phyloP scores from a whole-genome alignment of 1,139 yeast genomes.

The Suhomyces taliae region DNA sequence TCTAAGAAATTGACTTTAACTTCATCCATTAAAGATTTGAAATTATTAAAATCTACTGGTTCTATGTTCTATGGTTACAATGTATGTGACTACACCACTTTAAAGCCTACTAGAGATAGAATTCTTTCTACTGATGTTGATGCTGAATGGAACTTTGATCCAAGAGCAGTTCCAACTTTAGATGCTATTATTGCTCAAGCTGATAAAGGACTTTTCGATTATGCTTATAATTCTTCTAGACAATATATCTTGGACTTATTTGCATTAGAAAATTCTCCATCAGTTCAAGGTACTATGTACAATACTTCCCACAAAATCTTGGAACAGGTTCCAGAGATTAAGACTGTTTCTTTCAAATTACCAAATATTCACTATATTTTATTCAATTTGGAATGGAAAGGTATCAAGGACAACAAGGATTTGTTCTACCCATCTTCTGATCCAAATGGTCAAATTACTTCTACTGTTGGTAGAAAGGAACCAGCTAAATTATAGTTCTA shows the following conservation, averaged over 20 bases:
- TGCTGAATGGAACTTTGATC: constrained; percentile 69
- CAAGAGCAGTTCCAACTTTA: constrained; percentile 48
- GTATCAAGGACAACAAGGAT: constrained; percentile 74
- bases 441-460: constrained; percentile 88
- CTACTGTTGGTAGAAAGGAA: constrained; percentile 70
- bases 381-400: constrained; percentile 81
- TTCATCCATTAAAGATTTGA: constrained; percentile 80
- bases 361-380: constrained; percentile 92
- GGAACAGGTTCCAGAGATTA: constrained; percentile 53
- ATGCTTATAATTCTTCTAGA: constrained; percentile 60
- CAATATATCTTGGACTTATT: constrained; percentile 70
- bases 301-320: constrained; percentile 81
- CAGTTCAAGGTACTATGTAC: constrained; percentile 95
- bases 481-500: constrained; percentile 41
- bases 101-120: constrained; percentile 79
- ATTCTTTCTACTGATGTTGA: constrained; percentile 85
- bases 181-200: constrained; percentile 53
- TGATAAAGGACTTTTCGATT: constrained; percentile 63
- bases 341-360: constrained; percentile 66
- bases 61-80: constrained; percentile 89
- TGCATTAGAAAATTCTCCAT: constrained; percentile 82
- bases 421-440: constrained; percentile 87
- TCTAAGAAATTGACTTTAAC: constrained; percentile 53
- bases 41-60: constrained; percentile 90
- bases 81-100: constrained; percentile 84